Evolutionary conservation across 306 rosid species (phyloP).

Genomic region (Delonix regia): DNA sequence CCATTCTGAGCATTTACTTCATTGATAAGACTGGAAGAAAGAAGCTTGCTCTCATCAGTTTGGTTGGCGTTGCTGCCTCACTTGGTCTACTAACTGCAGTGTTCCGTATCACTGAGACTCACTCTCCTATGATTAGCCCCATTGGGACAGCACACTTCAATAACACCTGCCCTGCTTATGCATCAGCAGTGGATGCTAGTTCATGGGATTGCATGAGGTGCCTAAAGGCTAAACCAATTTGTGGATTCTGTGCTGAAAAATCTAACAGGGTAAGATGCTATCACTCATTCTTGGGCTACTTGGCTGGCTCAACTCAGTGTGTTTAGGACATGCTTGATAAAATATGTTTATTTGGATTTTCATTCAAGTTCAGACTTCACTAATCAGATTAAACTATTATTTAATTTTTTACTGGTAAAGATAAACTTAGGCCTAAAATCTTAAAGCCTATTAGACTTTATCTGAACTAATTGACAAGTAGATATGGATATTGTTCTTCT

Average conservation of each 20-base stretch:
- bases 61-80: conserved; percentile 47
- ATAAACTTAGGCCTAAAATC: no score
- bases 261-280: conserved; percentile 44
- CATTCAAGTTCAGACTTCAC: no score
- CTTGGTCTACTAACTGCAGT: conserved; percentile 45
- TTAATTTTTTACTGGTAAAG: no score
- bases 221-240: conserved; percentile 52
- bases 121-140: conserved; percentile 47
- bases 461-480: no score
- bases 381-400: no score
- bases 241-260: conserved; percentile 65
- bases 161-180: conserved; percentile 55
- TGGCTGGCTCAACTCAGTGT: background rate
- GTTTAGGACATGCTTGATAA: background rate
- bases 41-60: conserved; percentile 54
- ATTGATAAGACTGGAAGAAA: conserved; percentile 65
- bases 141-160: conserved; percentile 44
- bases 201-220: conserved; percentile 66
- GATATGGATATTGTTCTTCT: no score
- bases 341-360: no score
- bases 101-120: conserved; percentile 45
- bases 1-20: conserved; percentile 60
- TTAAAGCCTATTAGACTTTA: no score
- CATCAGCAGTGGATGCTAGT: conserved; percentile 6
- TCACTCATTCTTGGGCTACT: background rate